A percentile compares a stretch with the other conserved stretches of the same genome.
Conservation (phyloP, 1,284 basidiomycete species). For the Boletus semigastroideus region DNA sequence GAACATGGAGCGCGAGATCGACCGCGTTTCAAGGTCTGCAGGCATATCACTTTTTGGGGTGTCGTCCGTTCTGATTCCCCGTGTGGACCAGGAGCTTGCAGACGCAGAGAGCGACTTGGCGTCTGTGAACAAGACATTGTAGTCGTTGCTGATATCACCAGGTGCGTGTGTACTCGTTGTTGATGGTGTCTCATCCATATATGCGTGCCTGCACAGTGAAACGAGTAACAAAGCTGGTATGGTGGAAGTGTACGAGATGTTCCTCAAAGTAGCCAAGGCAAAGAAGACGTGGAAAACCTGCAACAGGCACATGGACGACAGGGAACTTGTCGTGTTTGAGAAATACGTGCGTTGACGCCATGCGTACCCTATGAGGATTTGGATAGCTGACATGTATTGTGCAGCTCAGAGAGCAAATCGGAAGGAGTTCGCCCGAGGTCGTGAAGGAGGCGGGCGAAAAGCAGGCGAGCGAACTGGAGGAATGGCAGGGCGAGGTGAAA, state of each 20-base stretch:
- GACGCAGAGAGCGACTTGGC: too few relatives aligned
- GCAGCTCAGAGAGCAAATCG: conserved; percentile 57
- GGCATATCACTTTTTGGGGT: background rate
- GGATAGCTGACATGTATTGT: conserved; percentile 1
- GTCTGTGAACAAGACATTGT: too few relatives aligned
- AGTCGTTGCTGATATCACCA: conserved; percentile 49
- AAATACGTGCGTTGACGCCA: conserved; percentile 52
- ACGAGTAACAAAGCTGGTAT: conserved; percentile 38
- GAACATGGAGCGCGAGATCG: conserved; percentile 73
- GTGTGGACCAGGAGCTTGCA: conserved; percentile 57
- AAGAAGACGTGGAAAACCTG: conserved; percentile 79
- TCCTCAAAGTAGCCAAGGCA: conserved; percentile 62
- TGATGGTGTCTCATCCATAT: background rate
- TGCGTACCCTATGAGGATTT: background rate
- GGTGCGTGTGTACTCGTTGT: conserved; percentile 41
- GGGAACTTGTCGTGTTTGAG: conserved; percentile 66
- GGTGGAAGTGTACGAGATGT: conserved; percentile 58
- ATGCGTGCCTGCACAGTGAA: conserved; percentile 13
- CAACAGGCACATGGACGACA: conserved; percentile 63
- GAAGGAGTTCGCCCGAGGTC: conserved; percentile 44
- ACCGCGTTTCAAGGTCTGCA: conserved; percentile 53
- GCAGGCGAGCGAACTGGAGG: conserved; percentile 43
- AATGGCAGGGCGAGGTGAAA: conserved; percentile 64
- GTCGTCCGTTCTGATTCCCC: background rate
- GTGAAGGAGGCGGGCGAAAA: too few relatives aligned